Evolutionary conservation across 495 filamentous ascomycete species (phyloP).

Genomic region (Annulohypoxylon nitens): DNA sequence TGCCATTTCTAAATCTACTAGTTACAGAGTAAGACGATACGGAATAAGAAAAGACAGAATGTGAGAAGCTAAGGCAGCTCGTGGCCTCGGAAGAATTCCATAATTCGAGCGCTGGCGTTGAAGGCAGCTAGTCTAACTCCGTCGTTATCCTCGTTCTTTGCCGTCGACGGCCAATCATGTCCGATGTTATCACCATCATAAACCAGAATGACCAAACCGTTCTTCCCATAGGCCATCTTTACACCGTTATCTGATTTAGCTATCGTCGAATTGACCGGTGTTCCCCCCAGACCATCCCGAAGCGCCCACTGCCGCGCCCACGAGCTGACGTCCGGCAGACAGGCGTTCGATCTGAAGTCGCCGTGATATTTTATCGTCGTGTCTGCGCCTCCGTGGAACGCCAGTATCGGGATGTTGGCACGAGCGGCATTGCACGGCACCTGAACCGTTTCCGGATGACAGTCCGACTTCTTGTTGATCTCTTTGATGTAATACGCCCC

Average conservation of each 20-base stretch:
- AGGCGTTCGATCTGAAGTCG: constrained; percentile 48
- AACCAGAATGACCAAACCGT: constrained; percentile 46
- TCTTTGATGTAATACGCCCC: constrained; percentile 59
- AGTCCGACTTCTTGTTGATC: constrained; percentile 34
- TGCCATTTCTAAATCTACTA: too few relatives aligned
- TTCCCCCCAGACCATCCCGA: constrained; percentile 52
- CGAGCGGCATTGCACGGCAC: constrained; percentile 56
- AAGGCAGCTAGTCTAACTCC: constrained; percentile 48
- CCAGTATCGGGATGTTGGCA: constrained; percentile 57
- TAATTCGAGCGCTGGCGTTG: constrained; percentile 56
- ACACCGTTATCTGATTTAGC: constrained; percentile 38
- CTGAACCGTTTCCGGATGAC: constrained; percentile 39
- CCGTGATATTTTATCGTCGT: constrained; percentile 55
- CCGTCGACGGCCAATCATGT: constrained; percentile 62
- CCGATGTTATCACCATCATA: constrained; percentile 51
- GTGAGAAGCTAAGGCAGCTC: constrained; percentile 22
- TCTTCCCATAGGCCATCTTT: constrained; percentile 27
- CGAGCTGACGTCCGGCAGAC: constrained; percentile 55
- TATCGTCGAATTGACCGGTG: constrained; percentile 43
- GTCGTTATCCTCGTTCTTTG: constrained; percentile 56
- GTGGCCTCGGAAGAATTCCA: constrained; percentile 55
- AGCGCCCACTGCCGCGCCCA: constrained; percentile 58
- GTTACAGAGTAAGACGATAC: too few relatives aligned
- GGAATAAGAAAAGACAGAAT: not conserved
- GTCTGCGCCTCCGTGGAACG: constrained; percentile 65